Percentiles rank a stretch among this genome's conserved stretches.
Evolutionary conservation across 78 protist species (phyloP).

Genomic region (Trichosphaerium sp.): DNA sequence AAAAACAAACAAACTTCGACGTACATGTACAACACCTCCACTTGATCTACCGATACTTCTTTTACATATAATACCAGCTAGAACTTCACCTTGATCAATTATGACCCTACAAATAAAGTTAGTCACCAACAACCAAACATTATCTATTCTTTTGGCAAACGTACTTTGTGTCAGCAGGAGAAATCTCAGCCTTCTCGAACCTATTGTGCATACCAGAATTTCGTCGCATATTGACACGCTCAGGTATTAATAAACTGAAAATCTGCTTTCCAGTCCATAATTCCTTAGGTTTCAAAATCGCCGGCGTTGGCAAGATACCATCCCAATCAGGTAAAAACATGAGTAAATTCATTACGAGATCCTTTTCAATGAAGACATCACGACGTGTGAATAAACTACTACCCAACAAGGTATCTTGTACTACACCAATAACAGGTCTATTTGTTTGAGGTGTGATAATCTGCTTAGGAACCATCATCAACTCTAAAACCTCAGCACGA

Average conservation of each 20-base stretch:
- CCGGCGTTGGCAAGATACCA: slow-evolving; percentile 93
- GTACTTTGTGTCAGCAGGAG: too few relatives aligned
- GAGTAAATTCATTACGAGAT: slow-evolving; percentile 81
- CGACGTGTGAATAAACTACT: slow-evolving; percentile 71
- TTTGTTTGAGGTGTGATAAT: slow-evolving; percentile 95
- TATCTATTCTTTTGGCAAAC: too few relatives aligned
- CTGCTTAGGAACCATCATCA: slow-evolving; percentile 95
- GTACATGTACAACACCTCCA: slow-evolving; percentile 22
- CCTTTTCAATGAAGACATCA: slow-evolving; percentile 78
- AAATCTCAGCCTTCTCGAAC: too few relatives aligned
- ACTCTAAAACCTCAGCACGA: slow-evolving; percentile 81
- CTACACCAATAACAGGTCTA: slow-evolving; percentile 98
- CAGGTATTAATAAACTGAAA: slow-evolving; percentile 74
- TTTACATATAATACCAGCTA: slow-evolving; percentile 82
- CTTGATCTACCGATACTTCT: slow-evolving; percentile 53
- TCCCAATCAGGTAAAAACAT: slow-evolving; percentile 86
- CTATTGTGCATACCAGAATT: too few relatives aligned
- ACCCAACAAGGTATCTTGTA: slow-evolving; percentile 96
- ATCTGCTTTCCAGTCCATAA: slow-evolving; percentile 99
- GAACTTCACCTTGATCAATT: slow-evolving; percentile 77
- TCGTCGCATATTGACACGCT: too few relatives aligned
- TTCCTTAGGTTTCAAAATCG: slow-evolving; percentile 94
- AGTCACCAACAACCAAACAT: too few relatives aligned
- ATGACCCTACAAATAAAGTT: slow-evolving; percentile 46
- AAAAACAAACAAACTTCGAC: too few relatives aligned